phyloP scores from a whole-genome alignment of 1,284 basidiomycete genomes.

The Boletus calvinii region DNA sequence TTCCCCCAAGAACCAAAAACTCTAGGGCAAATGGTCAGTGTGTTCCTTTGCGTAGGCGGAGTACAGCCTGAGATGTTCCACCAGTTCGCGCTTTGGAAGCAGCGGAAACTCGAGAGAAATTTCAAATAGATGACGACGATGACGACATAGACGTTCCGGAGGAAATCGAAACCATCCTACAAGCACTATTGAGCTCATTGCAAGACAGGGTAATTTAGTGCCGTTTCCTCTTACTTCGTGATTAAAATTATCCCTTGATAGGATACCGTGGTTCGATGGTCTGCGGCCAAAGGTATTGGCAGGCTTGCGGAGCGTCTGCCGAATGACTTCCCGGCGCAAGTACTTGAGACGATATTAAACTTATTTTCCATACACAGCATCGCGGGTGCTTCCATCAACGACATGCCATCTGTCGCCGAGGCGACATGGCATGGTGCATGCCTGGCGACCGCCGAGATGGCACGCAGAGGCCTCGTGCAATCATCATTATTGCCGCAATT shows the following conservation, averaged over 20 bases:
- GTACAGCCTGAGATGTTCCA: slow-evolving; percentile 11
- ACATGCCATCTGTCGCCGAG: slow-evolving; percentile 77
- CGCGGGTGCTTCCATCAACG: slow-evolving; percentile 59
- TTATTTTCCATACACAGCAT: slow-evolving; percentile 68
- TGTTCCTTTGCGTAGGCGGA: neutral
- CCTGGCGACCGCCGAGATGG: slow-evolving; percentile 90
- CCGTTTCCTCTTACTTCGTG: slow-evolving; percentile 1
- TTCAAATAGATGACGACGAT: slow-evolving; percentile 33
- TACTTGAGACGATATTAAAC: slow-evolving; percentile 76
- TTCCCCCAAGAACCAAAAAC: slow-evolving; percentile 48
- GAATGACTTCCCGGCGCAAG: slow-evolving; percentile 70
- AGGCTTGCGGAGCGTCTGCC: slow-evolving; percentile 84
- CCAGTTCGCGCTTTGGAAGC: slow-evolving; percentile 28
- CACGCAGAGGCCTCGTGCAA: slow-evolving; percentile 74
- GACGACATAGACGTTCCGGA: slow-evolving; percentile 74
- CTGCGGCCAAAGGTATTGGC: slow-evolving; percentile 90
- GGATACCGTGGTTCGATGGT: slow-evolving; percentile 96
- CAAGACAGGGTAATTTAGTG: slow-evolving; percentile 71
- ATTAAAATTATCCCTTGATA: slow-evolving; percentile 33
- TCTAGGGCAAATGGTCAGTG: slow-evolving; percentile 38
- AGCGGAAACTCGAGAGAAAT: slow-evolving; percentile 4
- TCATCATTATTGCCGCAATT: slow-evolving; percentile 58
- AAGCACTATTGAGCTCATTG: slow-evolving; percentile 72
- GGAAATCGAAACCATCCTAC: slow-evolving; percentile 75
- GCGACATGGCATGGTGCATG: slow-evolving; percentile 94